Conservation (phyloP, 352 stramenopile species). For the Poterioochromonas sp. region DNA sequence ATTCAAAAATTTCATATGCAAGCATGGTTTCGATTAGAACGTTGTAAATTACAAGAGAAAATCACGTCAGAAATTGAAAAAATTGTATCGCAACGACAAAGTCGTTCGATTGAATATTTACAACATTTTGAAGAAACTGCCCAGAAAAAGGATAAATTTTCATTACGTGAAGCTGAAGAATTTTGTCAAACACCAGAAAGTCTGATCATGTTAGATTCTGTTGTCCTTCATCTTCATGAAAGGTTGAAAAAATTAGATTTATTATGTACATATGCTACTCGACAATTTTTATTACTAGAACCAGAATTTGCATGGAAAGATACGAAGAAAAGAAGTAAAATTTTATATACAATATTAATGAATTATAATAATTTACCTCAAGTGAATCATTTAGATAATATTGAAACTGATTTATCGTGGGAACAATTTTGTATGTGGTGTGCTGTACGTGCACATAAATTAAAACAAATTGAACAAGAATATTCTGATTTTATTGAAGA, state of each 20-base stretch:
- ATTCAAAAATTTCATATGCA: conserved; percentile 1
- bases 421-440: conserved; percentile 4
- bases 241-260: neutral
- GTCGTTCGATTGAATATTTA: neutral
- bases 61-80: neutral
- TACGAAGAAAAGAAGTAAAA: neutral
- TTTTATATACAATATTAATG: neutral
- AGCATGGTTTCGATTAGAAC: conserved; percentile 2
- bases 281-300: neutral
- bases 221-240: neutral
- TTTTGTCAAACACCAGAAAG: neutral
- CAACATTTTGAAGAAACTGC: conserved; percentile 27
- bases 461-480: conserved; percentile 15
- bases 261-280: neutral
- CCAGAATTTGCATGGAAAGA: neutral
- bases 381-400: neutral
- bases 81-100: neutral
- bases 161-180: neutral
- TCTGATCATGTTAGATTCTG: neutral
- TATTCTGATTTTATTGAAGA: conserved; percentile 32
- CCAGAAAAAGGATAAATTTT: conserved; percentile 1
- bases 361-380: neutral
- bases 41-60: neutral
- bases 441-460: neutral
- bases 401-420: neutral